phyloP scores from a whole-genome alignment of 1,284 basidiomycete species.

The Neotropicomus parvogracilis region DNA sequence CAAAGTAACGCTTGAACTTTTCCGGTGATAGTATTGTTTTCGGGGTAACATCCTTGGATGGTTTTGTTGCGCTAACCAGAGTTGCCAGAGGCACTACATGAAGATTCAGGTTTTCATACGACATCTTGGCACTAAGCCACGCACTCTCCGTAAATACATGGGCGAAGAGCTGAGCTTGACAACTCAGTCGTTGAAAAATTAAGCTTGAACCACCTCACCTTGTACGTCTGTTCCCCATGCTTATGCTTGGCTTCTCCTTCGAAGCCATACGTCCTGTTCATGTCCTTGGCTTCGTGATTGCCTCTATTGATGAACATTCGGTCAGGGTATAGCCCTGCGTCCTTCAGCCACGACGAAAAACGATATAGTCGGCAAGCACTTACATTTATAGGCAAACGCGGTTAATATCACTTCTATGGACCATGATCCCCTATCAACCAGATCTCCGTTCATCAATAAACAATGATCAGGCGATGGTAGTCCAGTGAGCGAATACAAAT shows the following conservation, averaged over 20 bases:
- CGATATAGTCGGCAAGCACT: conserved; percentile 23
- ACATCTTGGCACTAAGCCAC: conserved; percentile 25
- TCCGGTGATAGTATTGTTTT: conserved; percentile 76
- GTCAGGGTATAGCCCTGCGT: conserved; percentile 80
- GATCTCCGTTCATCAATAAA: conserved; percentile 92
- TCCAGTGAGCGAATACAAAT: conserved; percentile 85
- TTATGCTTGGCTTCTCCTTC: conserved; percentile 97
- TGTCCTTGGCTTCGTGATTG: conserved; percentile 96
- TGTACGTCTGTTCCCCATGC: conserved; percentile 88
- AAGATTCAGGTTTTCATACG: conserved; percentile 5
- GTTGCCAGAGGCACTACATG: conserved; percentile 84
- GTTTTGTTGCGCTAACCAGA: conserved; percentile 71
- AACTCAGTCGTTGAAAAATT: conserved; percentile 12
- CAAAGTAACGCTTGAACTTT: conserved; percentile 87
- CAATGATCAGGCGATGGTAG: conserved; percentile 79
- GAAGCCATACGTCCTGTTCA: conserved; percentile 88
- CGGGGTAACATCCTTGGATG: conserved; percentile 44
- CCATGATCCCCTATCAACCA: conserved; percentile 97
- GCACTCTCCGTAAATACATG: conserved; percentile 86
- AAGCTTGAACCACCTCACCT: conserved; percentile 42
- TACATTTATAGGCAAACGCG: conserved; percentile 95
- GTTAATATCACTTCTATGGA: conserved; percentile 94
- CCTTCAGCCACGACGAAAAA: conserved; percentile 15
- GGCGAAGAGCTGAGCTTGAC: conserved; percentile 69
- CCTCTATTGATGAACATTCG: conserved; percentile 91